These are phyloP conservation scores for Verbena officinalis DNA, from an alignment of 257 asterid species.

Conservation along the genomic window DNA sequence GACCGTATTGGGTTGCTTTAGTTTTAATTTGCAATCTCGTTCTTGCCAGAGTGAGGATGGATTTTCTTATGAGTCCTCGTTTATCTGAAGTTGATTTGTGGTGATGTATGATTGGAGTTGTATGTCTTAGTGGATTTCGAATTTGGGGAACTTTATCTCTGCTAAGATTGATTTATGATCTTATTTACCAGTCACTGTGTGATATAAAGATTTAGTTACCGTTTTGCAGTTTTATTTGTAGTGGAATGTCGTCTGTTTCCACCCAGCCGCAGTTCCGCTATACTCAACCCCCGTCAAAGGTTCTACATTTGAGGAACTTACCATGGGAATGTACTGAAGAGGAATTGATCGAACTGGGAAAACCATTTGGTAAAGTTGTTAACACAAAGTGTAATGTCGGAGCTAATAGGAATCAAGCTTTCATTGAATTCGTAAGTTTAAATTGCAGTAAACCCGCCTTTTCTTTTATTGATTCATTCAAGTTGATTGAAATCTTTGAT, in stretches of 20 bases:
- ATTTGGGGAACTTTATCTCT: neutral
- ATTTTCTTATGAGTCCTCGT: neutral
- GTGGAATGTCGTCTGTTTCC: constrained; percentile 86
- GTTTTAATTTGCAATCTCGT: neutral
- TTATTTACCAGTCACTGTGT: neutral
- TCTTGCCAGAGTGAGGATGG: neutral
- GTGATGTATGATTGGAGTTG: neutral
- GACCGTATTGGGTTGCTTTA: neutral
- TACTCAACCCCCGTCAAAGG: constrained; percentile 98
- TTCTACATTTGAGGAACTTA: constrained; percentile 91
- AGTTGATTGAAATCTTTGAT: neutral
- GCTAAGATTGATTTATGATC: neutral
- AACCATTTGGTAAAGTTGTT: constrained; percentile 94
- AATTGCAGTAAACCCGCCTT: neutral
- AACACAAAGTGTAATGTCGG: constrained; percentile 99
- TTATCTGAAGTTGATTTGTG: constrained; percentile 11
- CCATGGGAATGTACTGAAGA: constrained; percentile 99
- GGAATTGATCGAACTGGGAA: constrained; percentile 89
- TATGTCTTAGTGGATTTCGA: neutral
- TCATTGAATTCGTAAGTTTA: constrained; percentile 87
- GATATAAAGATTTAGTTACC: neutral
- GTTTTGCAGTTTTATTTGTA: constrained; percentile 34
- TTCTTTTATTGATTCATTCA: constrained; percentile 10
- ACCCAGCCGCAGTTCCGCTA: constrained; percentile 97
- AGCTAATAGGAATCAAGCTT: constrained; percentile 96